Percentiles rank a stretch among this genome's conserved stretches.
Conservation (phyloP, 306 rosid genomes). For the Pyrus communis region DNA sequence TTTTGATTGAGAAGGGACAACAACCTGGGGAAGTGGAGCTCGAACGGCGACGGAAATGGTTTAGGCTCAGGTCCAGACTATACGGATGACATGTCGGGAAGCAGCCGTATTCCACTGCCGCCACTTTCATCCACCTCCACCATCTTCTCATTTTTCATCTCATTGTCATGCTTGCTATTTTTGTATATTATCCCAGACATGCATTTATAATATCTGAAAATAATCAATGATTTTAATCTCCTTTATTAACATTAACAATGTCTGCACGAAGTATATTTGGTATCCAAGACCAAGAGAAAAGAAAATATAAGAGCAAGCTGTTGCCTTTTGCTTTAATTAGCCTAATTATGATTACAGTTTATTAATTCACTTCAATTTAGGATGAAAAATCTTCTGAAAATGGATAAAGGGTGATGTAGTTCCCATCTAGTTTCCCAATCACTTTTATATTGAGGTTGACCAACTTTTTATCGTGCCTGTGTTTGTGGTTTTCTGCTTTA, state of each 20-base stretch:
- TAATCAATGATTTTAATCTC: background rate
- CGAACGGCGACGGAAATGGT: slow-evolving; percentile 22
- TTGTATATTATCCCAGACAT: background rate
- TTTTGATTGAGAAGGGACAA: slow-evolving; percentile 35
- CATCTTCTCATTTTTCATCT: slow-evolving; percentile 14
- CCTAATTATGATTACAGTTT: background rate
- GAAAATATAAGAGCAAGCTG: background rate
- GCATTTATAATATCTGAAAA: slow-evolving; percentile 1
- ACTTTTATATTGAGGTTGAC: background rate
- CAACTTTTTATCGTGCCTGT: background rate
- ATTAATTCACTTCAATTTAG: background rate
- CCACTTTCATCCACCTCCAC: slow-evolving; percentile 6
- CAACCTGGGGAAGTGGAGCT: slow-evolving; percentile 52
- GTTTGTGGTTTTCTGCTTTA: slow-evolving; percentile 14
- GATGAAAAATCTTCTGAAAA: background rate
- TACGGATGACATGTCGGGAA: slow-evolving; percentile 50
- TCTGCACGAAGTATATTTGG: background rate
- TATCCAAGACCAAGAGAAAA: background rate
- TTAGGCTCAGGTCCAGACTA: slow-evolving; percentile 35
- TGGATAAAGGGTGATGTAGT: slow-evolving; percentile 10
- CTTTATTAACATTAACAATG: background rate
- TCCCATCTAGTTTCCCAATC: slow-evolving; percentile 13
- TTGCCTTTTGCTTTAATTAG: background rate
- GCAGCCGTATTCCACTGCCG: slow-evolving; percentile 3
- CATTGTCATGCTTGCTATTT: slow-evolving; percentile 18